Percentiles rank a stretch among this genome's conserved stretches.
These are phyloP conservation scores for Pyrenula massariospora DNA, from an alignment of 495 filamentous ascomycete species.

Conservation along the genomic window DNA sequence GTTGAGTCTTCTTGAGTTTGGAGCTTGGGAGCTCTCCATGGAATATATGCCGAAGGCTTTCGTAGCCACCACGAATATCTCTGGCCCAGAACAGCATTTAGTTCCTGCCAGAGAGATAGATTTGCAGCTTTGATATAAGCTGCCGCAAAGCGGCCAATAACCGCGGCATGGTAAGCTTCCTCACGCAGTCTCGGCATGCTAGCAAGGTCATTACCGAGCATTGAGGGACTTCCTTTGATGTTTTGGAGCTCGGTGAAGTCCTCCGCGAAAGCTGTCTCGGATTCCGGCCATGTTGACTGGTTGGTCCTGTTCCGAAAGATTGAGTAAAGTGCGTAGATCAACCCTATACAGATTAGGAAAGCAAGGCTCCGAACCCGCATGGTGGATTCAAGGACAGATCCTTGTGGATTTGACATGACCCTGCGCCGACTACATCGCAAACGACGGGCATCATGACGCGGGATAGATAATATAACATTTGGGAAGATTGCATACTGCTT, in stretches of 20 bases:
- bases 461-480: no score
- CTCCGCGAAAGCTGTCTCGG: neutral
- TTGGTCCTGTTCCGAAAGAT: neutral
- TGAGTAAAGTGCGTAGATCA: neutral
- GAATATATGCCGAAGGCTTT: neutral
- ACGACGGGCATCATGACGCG: no score
- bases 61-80: neutral
- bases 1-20: neutral
- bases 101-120: neutral
- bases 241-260: neutral
- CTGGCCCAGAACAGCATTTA: neutral
- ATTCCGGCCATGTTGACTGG: neutral
- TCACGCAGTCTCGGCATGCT: neutral
- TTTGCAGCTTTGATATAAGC: neutral
- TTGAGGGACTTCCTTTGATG: neutral
- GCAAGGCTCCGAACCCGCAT: neutral
- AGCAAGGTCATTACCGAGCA: neutral
- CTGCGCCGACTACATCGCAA: no score
- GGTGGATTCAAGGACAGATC: no score
- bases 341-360: neutral
- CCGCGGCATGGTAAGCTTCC: neutral
- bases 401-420: no score
- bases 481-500: no score
- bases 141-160: neutral
- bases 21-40: neutral